Conservation (phyloP, 345 rosid genomes). For the Dipteronia dyeriana region DNA sequence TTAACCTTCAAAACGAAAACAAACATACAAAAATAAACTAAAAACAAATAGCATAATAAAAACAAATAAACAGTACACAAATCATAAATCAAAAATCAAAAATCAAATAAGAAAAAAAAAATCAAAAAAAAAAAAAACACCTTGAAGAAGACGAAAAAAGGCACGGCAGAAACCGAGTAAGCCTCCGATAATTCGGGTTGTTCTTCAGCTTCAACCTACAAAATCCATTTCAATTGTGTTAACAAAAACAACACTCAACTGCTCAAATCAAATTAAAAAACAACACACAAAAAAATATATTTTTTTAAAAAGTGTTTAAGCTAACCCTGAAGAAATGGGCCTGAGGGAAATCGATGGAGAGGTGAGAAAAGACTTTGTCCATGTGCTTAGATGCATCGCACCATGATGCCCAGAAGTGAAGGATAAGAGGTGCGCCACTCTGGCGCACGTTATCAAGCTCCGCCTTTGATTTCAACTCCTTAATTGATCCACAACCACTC, state of each 20-base stretch:
- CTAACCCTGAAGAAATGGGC: slow-evolving; percentile 77
- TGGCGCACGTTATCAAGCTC: slow-evolving; percentile 65
- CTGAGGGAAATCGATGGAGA: slow-evolving; percentile 86
- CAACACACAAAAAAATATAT: not conserved
- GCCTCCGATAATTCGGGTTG: slow-evolving; percentile 89
- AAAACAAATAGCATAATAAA: not conserved
- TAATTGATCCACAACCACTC: slow-evolving; percentile 85
- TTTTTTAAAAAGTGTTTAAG: not conserved
- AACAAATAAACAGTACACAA: too few species aligned
- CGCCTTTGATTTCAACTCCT: slow-evolving; percentile 75
- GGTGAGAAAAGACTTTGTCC: slow-evolving; percentile 94
- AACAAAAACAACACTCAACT: too few species aligned
- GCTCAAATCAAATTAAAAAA: too few species aligned
- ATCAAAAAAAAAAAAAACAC: slow-evolving; percentile 30
- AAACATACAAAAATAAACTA: not conserved
- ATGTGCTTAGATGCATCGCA: slow-evolving; percentile 99
- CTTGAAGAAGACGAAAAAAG: slow-evolving; percentile 87
- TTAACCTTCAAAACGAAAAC: not conserved
- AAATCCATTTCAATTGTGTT: slow-evolving; percentile 1
- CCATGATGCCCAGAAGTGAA: slow-evolving; percentile 99
- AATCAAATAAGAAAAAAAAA: not conserved
- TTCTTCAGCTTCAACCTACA: slow-evolving; percentile 97
- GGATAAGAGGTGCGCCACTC: slow-evolving; percentile 53
- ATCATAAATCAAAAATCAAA: too few species aligned
- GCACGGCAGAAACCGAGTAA: slow-evolving; percentile 84